Evolutionary conservation across 179 eudicot genomes (phyloP), one percentile per base, ranked within the genome.

Genomic region (Camellia oleifera): DNA sequence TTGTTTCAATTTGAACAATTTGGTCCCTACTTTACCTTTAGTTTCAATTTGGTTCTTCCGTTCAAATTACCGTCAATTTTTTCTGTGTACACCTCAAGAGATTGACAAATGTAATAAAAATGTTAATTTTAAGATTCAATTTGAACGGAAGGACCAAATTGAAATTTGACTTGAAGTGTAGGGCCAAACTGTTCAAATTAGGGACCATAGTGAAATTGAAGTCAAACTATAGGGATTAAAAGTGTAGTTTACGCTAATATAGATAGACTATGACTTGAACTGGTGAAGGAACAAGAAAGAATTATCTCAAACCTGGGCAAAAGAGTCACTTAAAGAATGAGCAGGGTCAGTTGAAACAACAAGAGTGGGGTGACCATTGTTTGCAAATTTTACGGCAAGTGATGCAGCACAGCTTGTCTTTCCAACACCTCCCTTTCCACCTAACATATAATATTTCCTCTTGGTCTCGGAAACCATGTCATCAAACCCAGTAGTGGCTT

Each of bases 301-400:
- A 58, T 23, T 18, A 70, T 20, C 23, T 18, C 18, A 63, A 80
- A 96, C 99, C 98, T 96, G 99, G 8, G 98, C 96, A 84, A 96
- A 96, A 77, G 97, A 96, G 82, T 96, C 99, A 80, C 99, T 96
- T 80, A 96, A 86, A 42, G 99, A 96, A 90, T 95, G 99, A 53
- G 98, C 99, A 77, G 99, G 99, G 84, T 96, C 99, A 50, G 99
- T 96, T 76, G 99, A 96, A 83, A 96, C 99, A 79, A 96, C 98
- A 73, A 96, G 86, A 78, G 99, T 96, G 44, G 99, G 99, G 85
- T 96, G 99, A 17, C 99, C 99, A 87, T 89, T 94, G 76, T 90
- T 96, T 60, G 99, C 99, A 85, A 96, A 96, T 81, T 94, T 96
- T n/a, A 96, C 99, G 62, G 99, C 99, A 78, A 96, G 91, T 45